Conservation (phyloP, 768 basidiomycete species). For the Calocera viscosa region DNA sequence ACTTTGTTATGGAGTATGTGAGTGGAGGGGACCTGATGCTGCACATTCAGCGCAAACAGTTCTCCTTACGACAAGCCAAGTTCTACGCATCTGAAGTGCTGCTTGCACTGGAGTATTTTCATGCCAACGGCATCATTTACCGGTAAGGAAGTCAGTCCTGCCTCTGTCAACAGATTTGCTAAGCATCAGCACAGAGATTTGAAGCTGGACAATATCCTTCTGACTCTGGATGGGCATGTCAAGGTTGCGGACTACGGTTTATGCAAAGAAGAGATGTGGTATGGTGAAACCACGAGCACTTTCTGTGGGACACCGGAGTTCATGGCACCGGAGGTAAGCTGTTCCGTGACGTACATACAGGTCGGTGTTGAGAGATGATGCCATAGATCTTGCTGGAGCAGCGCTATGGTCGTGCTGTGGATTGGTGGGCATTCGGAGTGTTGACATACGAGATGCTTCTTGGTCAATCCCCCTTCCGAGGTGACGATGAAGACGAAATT, state of each 20-base stretch:
- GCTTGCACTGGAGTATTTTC: slow-evolving; percentile 94
- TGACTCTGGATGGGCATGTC: slow-evolving; percentile 94
- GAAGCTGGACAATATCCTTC: slow-evolving; percentile 93
- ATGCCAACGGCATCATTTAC: slow-evolving; percentile 97
- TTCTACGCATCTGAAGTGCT: slow-evolving; percentile 97
- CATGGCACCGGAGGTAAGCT: slow-evolving; percentile 91
- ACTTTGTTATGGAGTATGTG: slow-evolving; percentile 99
- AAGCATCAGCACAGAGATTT: slow-evolving; percentile 51
- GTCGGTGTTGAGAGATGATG: too few relatives aligned
- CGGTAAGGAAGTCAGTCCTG: slow-evolving; percentile 42
- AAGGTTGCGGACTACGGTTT: slow-evolving; percentile 99
- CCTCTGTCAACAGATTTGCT: neutral
- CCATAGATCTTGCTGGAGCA: slow-evolving; percentile 92
- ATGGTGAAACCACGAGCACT: slow-evolving; percentile 87
- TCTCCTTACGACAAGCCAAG: slow-evolving; percentile 95
- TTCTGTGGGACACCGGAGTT: slow-evolving; percentile 99
- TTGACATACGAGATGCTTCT: slow-evolving; percentile 97
- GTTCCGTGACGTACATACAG: too few relatives aligned
- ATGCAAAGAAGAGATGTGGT: slow-evolving; percentile 99
- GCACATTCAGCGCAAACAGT: slow-evolving; percentile 98
- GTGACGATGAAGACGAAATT: slow-evolving; percentile 98
- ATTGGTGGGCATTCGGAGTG: slow-evolving; percentile 99
- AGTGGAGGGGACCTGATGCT: slow-evolving; percentile 98
- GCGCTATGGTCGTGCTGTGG: slow-evolving; percentile 94
- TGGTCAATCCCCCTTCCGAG: slow-evolving; percentile 97